Conservation (phyloP, 2,329 filamentous ascomycete species). For the Ophioceras dolichostomum region DNA sequence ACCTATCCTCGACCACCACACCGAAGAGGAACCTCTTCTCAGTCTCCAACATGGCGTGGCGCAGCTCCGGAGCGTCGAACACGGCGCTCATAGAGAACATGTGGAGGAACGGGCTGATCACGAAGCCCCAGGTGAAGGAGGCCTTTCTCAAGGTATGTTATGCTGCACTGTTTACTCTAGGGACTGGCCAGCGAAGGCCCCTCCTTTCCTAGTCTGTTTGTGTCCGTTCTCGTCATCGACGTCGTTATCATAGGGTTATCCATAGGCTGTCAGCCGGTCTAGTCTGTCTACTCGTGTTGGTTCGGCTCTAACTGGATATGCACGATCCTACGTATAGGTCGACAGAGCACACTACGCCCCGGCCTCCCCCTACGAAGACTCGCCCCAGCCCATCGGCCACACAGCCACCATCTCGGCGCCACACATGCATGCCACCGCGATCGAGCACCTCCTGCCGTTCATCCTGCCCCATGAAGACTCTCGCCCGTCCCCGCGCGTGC, state of each 20-base stretch:
- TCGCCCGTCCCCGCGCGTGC: slow-evolving; percentile 35
- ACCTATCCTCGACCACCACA: too few relatives aligned
- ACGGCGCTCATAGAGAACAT: slow-evolving; percentile 68
- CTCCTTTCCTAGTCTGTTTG: not conserved
- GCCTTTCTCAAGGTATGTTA: slow-evolving; percentile 60
- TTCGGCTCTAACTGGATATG: too few relatives aligned
- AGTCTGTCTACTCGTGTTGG: too few relatives aligned
- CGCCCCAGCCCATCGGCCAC: slow-evolving; percentile 42
- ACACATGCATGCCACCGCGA: slow-evolving; percentile 47
- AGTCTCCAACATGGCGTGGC: slow-evolving; percentile 84
- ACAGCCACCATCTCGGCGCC: slow-evolving; percentile 45
- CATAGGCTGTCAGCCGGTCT: not conserved
- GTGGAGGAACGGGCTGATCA: slow-evolving; percentile 58
- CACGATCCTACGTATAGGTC: slow-evolving; percentile 39
- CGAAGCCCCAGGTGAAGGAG: slow-evolving; percentile 55
- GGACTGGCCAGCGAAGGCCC: not conserved
- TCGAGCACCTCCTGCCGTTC: slow-evolving; percentile 34
- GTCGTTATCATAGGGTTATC: too few relatives aligned
- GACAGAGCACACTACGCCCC: slow-evolving; percentile 81
- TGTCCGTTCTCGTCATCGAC: not conserved
- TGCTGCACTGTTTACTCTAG: not conserved
- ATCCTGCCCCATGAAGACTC: slow-evolving; percentile 20
- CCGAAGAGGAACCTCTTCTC: too few relatives aligned
- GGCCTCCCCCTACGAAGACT: slow-evolving; percentile 51
- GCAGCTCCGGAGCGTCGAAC: slow-evolving; percentile 66